Evolutionary conservation across 2,329 filamentous ascomycete genomes (phyloP), one percentile per base, ranked within the genome.

Genomic region (Ophiostoma montium): DNA sequence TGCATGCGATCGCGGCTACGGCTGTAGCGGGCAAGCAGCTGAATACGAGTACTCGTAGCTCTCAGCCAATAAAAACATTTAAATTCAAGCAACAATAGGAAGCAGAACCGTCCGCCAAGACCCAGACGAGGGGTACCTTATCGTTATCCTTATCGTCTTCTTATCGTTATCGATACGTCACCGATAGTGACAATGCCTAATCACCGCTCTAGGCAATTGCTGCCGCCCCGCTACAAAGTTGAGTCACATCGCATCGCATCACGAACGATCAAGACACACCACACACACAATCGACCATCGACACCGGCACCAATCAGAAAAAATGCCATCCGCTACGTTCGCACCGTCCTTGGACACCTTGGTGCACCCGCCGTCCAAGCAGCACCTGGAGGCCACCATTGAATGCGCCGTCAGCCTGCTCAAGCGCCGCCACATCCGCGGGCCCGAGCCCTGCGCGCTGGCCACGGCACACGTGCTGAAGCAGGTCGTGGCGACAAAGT

Each of bases 391-490:
- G 57, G 78, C 82, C 38, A 89, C 86, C 9, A 82, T 94, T 55
- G 88, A 95, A 64, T 79, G 78, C 55, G 75, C 94, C 53, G 41
- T 46, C 58, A 92, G 86, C 47, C 80, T 95, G 18, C 76, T 98
- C 56, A 95, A 95, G 66, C 76, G 89, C 62, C 76, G 89, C 58
- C 90, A 96, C 62, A 94, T 98, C 60, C 79, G 78, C 53, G 86
- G 86, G 56, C 86, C 89, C 43, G 80, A 92, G 64, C 79, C 85
- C 63, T 95, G 89, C 67, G 92, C 92, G 50, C 80, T 92, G 52
- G 89, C 89, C 53, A 96, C 90, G 3, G 86, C 89, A 19, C 84
- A 94, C 58, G 80, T 96, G 27, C 79, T 98, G 39, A 77, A 88
- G 47, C 84, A 86, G 53, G 85, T 95, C 19, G 86, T 98, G 47